phyloP scores from a whole-genome alignment of 345 rosid genomes.

The Pistacia atlantica region DNA sequence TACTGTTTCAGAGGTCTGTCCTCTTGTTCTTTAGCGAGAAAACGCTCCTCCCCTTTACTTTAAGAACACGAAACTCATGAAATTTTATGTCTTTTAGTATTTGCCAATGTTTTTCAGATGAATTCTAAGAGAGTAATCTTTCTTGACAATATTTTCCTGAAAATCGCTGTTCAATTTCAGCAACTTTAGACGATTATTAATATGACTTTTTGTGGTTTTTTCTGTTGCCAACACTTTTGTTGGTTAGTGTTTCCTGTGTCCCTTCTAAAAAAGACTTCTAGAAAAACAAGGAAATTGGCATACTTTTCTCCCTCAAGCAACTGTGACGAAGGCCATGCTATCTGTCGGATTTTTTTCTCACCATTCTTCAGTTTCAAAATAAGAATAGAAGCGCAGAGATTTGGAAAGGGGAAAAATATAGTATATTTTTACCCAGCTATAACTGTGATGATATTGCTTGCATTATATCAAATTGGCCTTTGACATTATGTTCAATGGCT shows the following conservation, averaged over 20 bases:
- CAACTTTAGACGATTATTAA: neutral
- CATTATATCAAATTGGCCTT: too few species aligned
- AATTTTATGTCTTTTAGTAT: neutral
- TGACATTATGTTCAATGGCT: neutral
- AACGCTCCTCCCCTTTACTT: neutral
- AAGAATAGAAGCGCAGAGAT: neutral
- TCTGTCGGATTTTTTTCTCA: neutral
- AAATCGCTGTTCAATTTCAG: too few species aligned
- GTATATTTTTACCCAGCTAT: too few species aligned
- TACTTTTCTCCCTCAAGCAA: neutral
- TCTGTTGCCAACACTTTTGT: neutral
- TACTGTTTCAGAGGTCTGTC: neutral
- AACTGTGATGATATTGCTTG: too few species aligned
- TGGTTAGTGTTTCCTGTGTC: neutral
- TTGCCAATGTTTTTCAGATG: neutral
- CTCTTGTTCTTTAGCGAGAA: neutral
- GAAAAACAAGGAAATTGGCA: too few species aligned
- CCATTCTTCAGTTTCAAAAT: neutral
- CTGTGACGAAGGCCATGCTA: neutral
- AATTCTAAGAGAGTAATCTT: neutral
- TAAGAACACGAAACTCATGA: neutral
- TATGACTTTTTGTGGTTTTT: too few species aligned
- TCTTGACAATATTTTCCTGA: neutral
- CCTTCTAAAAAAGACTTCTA: neutral
- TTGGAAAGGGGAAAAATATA: neutral